Base-by-base conservation (phyloP, 257 asterid species). In the Thymus quinquecostatus region DNA sequence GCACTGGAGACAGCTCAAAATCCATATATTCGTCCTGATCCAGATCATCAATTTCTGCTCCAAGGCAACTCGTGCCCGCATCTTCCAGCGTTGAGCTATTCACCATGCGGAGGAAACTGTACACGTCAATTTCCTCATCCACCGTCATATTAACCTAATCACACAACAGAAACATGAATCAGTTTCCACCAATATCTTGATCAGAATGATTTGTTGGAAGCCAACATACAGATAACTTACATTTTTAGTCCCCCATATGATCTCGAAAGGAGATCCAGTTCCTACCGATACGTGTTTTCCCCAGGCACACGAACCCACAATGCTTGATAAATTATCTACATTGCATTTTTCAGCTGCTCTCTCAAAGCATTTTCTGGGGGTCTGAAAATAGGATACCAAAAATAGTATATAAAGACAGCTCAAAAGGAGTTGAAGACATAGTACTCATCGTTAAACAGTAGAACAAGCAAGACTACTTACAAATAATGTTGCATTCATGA, bases 221-320 rank as follows among this genome's bases (percentile, higher is more conserved):
- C 74, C 66, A 65, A 54, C 13, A 47, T 71, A 61, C 44, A 45
- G 71, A 58, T 57, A 68, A 45, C 49, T 48, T 81, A 95, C 99
- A 92, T 88, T 82, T 80, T 85, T 86, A 21, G 96, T 85, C 80
- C 87, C 96, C 95, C 90, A 88, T 74, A 92, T 86, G 77, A 95
- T 75, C 78, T 92, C 99, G 33, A 95, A 95, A 40, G 97, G 85
- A 69, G 98, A 85, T 77, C 99, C 99, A 32, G 99, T 88, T 74
- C 99, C 99, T 64, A 95, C 93, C 6, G 97, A 84, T 33, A 89
- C 99, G 66, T 87, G 89, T 74, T 89, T 95, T 10, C 99, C 99
- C 99, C 99, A 95, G 58, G 97, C 91, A 85, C 99, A 95, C 63
- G 99, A 91, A 45, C 88, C 98, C 77, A 95, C 99, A 72, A 89